phyloP scores from a whole-genome alignment of 345 rosid species.

The Arabidopsis arenosa region DNA sequence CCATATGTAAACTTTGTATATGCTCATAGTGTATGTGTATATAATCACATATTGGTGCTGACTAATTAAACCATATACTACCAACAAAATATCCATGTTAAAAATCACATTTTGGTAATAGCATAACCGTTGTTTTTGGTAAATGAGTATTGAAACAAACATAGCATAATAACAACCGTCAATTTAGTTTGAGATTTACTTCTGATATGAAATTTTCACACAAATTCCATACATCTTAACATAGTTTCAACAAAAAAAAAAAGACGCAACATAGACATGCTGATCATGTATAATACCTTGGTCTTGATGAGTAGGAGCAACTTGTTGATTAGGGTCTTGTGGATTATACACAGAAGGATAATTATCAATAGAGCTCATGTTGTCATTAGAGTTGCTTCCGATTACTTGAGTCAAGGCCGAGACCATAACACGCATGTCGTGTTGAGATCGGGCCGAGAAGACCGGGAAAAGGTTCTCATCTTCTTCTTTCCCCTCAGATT shows the following conservation, averaged over 20 bases:
- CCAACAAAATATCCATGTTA: not conserved
- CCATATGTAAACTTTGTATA: not conserved
- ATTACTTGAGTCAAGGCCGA: constrained; percentile 78
- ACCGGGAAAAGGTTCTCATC: constrained; percentile 58
- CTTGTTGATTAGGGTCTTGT: constrained; percentile 38
- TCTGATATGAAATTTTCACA: constrained; percentile 4
- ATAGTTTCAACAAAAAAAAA: constrained; percentile 23
- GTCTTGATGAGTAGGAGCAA: constrained; percentile 40
- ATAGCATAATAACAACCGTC: not conserved
- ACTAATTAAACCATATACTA: constrained; percentile 4
- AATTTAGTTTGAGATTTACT: constrained; percentile 1
- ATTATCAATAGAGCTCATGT: constrained; percentile 31
- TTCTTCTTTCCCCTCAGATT: constrained; percentile 52
- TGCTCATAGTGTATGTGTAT: not conserved
- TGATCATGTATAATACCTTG: constrained; percentile 41
- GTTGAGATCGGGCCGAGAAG: constrained; percentile 73
- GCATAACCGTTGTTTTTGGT: not conserved
- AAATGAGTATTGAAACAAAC: not conserved
- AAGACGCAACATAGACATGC: constrained; percentile 14
- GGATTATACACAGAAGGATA: constrained; percentile 37
- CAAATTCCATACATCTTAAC: not conserved
- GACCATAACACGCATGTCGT: constrained; percentile 69
- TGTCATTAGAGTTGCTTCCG: constrained; percentile 41
- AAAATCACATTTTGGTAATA: constrained; percentile 14
- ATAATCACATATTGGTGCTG: not conserved